A percentile compares a stretch with the other conserved stretches of the same genome.
Evolutionary conservation across 148 eudicot species (phyloP).

Genomic region (Fallopia convolvulus): DNA sequence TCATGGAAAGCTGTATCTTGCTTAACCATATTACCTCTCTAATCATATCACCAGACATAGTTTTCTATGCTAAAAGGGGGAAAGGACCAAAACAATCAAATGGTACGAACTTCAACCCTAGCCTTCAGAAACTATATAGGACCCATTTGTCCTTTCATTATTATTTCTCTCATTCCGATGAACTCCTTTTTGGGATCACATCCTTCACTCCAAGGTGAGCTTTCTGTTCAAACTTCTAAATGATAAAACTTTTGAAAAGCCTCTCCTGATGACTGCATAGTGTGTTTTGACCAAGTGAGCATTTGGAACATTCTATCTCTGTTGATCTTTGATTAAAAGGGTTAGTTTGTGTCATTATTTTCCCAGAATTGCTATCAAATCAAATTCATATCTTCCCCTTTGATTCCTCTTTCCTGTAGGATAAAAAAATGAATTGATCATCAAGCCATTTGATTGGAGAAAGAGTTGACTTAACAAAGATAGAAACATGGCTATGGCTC

Average conservation of each 20-base stretch:
- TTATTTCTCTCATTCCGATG: too few species aligned
- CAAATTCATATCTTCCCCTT: neutral
- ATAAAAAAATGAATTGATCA: neutral
- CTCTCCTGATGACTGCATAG: neutral
- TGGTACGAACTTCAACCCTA: too few species aligned
- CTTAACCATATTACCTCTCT: neutral
- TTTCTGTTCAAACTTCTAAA: neutral
- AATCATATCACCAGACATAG: neutral
- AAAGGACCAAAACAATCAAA: neutral
- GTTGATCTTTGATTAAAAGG: neutral
- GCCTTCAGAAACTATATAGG: too few species aligned
- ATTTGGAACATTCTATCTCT: too few species aligned
- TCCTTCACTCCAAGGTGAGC: neutral
- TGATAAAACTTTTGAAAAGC: too few species aligned
- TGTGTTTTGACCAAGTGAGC: neutral
- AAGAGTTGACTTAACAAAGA: neutral
- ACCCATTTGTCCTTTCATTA: too few species aligned
- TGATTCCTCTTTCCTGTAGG: neutral
- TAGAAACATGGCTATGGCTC: neutral
- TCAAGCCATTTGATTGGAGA: neutral
- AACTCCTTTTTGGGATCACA: too few species aligned
- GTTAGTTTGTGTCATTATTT: neutral
- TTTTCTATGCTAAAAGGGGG: neutral
- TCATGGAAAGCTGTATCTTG: neutral
- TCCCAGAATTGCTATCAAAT: neutral